Conservation (phyloP, 2,329 filamentous ascomycete species). For the Cladophialophora immunda region DNA sequence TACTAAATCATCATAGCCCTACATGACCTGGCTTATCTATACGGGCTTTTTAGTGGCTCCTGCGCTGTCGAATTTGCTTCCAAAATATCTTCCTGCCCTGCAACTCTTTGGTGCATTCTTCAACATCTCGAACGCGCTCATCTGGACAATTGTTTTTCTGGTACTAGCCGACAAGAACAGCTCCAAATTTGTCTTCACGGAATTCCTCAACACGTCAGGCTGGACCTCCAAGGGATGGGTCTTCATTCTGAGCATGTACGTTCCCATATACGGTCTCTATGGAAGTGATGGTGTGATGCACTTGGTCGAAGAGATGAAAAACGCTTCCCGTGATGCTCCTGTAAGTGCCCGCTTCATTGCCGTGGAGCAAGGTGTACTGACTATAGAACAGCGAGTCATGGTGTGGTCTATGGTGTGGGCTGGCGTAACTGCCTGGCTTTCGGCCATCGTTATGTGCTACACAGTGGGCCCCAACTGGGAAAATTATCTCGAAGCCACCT, state of each 20-base stretch:
- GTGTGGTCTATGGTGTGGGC: constrained; percentile 37
- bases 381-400: constrained; percentile 32
- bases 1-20: constrained; percentile 29
- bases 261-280: constrained; percentile 72
- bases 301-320: constrained; percentile 52
- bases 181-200: constrained; percentile 60
- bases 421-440: constrained; percentile 36
- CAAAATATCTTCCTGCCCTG: constrained; percentile 33
- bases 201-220: constrained; percentile 60
- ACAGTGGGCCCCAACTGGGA: constrained; percentile 37
- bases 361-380: constrained; percentile 56
- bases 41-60: constrained; percentile 34
- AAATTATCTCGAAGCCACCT: constrained; percentile 33
- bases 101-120: constrained; percentile 37
- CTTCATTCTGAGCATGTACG: constrained; percentile 69
- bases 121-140: constrained; percentile 34
- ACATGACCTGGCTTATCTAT: constrained; percentile 39
- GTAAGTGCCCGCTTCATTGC: constrained; percentile 18
- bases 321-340: constrained; percentile 58
- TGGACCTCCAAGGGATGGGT: constrained; percentile 63
- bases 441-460: constrained; percentile 37
- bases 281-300: constrained; percentile 72
- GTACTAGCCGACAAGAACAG: constrained; percentile 41
- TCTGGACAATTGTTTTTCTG: constrained; percentile 37
- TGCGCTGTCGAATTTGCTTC: constrained; percentile 33